Evolutionary conservation across 768 basidiomycete genomes (phyloP), one percentile per base, ranked within the genome.

Genomic region (Kwoniella europaea): DNA sequence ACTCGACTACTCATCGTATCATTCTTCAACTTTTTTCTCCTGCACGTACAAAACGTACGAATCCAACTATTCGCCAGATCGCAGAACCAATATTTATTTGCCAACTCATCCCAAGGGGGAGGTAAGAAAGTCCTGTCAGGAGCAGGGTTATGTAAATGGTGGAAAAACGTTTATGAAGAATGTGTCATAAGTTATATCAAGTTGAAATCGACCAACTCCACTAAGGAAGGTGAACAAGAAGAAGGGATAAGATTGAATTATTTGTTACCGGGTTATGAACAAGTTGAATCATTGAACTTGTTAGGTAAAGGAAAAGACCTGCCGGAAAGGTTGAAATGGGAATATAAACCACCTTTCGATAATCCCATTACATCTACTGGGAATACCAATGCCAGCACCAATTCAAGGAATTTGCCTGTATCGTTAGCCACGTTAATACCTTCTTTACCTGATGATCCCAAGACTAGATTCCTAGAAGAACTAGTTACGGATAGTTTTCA

Each of bases 371-470:
- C 35, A 35, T 35, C 35, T 35, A 35, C 60, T 24, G 29, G 52
- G 9, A 42, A 53, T 15, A 5, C 63, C 27, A 60, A 16, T 64
- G 73, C 81, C 1, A 83, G 84, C 6, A 53, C 63, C 74, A 73
- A 82, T 78, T 35, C 87, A 88, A 41, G 65, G 15, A 50, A 43
- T 46, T 35, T 60, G 3, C 70, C 66, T 42, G 22, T 24, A 20
- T 63, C 73, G 68, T 85, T 95, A 41, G 93, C 91, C 0, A 87
- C 89, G 65, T 88, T 88, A 63, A 90, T 99, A 22, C 97, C 97
- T 1, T 90, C 88, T 66, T 93, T 98, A 79, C 92, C 94, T n/a
- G 97, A 99, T 78, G 94, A 97, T 82, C 95, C 97, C 7, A 98
- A 98, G 83, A 89, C 92, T 67, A 88, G 97, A 18, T 98, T 98